phyloP scores from a whole-genome alignment of 495 filamentous ascomycete genomes.

The Hypoxylon cercidicola region DNA sequence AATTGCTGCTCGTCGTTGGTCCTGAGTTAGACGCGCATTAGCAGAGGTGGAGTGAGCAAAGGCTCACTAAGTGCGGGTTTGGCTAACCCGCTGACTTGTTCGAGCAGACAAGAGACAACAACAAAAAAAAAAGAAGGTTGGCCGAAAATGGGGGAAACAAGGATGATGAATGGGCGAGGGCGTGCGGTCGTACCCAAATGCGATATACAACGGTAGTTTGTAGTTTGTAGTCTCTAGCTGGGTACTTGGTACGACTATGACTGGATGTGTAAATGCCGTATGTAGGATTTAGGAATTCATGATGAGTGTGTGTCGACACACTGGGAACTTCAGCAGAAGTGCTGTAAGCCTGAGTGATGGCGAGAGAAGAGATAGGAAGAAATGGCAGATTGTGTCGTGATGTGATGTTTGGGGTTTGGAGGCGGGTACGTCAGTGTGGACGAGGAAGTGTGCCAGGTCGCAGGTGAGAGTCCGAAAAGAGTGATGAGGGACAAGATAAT shows the following conservation, averaged over 20 bases:
- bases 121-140: constrained; percentile 33
- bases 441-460: constrained; percentile 22
- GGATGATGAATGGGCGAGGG: constrained; percentile 40
- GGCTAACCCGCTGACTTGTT: constrained; percentile 30
- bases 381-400: constrained; percentile 32
- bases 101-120: constrained; percentile 25
- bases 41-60: constrained; percentile 32
- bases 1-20: constrained; percentile 31
- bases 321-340: constrained; percentile 4
- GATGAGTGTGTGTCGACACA: constrained; percentile 13
- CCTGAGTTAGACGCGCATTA: constrained; percentile 38
- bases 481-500: constrained; percentile 34
- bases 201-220: constrained; percentile 36
- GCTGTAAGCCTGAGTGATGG: not conserved
- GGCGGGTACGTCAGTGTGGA: constrained; percentile 41
- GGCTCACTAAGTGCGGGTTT: constrained; percentile 35
- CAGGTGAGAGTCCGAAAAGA: constrained; percentile 15
- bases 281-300: constrained; percentile 41
- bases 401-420: constrained; percentile 36
- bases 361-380: constrained; percentile 11
- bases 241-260: constrained; percentile 9
- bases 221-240: constrained; percentile 10
- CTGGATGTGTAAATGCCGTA: too few relatives aligned
- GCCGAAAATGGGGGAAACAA: constrained; percentile 38
- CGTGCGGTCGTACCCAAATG: constrained; percentile 41